Percentiles rank a stretch among this genome's conserved stretches.
phyloP scores from a whole-genome alignment of 2,329 filamentous ascomycete genomes.

The Botrytis byssoidea region DNA sequence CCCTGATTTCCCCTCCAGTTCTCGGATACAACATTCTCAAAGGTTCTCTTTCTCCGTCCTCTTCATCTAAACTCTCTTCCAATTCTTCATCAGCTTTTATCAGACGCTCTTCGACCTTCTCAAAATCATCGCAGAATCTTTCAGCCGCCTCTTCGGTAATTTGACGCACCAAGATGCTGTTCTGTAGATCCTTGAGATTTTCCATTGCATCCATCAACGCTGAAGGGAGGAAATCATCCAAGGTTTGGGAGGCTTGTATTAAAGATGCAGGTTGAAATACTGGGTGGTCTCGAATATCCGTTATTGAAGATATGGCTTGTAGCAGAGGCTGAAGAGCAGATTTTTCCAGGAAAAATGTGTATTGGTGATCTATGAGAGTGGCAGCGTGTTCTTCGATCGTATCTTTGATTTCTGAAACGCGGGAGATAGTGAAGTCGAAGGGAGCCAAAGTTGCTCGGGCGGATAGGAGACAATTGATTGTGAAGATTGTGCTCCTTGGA shows the following conservation, averaged over 20 bases:
- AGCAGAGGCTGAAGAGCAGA: constrained; percentile 72
- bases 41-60: constrained; percentile 32
- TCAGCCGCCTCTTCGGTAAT: constrained; percentile 82
- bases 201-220: constrained; percentile 90
- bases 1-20: constrained; percentile 40
- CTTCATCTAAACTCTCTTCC: constrained; percentile 26
- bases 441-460: constrained; percentile 54
- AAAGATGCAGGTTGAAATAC: constrained; percentile 61
- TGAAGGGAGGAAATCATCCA: constrained; percentile 90
- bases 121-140: constrained; percentile 83
- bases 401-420: constrained; percentile 55
- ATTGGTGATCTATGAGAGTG: constrained; percentile 66
- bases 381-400: constrained; percentile 54
- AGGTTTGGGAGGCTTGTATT: constrained; percentile 65
- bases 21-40: constrained; percentile 38
- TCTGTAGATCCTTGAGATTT: constrained; percentile 71
- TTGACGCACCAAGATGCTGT: constrained; percentile 67
- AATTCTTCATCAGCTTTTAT: constrained; percentile 54
- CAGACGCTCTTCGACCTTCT: constrained; percentile 61
- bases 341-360: constrained; percentile 67
- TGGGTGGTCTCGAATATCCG: constrained; percentile 50
- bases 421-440: constrained; percentile 63
- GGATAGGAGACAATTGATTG: constrained; percentile 67
- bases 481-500: constrained; percentile 65
- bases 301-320: constrained; percentile 46